phyloP scores from a whole-genome alignment of 305 asterid species.

The Rubia occidens region DNA sequence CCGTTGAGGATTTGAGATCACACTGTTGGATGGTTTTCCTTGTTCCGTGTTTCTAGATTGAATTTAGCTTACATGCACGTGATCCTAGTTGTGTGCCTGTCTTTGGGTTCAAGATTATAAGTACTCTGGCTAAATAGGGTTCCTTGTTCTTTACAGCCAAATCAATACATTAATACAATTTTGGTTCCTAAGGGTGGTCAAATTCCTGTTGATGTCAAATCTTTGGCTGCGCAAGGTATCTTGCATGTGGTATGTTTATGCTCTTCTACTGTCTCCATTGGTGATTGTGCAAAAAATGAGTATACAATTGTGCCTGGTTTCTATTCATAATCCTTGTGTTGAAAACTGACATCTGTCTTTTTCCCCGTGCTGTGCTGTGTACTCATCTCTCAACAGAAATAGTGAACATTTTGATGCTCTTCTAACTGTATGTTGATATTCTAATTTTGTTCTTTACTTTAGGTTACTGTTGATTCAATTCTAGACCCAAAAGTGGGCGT shows the following conservation, averaged over 20 bases:
- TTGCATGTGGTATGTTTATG: constrained; percentile 45
- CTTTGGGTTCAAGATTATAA: background rate
- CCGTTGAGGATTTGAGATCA: background rate
- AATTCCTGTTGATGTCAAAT: constrained; percentile 49
- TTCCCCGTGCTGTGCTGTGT: background rate
- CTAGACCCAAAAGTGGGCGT: constrained; percentile 57
- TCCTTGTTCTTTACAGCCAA: constrained; percentile 47
- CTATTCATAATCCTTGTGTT: background rate
- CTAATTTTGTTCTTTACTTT: constrained; percentile 14
- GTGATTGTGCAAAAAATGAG: background rate
- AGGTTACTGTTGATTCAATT: constrained; percentile 68
- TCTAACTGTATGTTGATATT: background rate
- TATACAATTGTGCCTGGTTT: constrained; percentile 4
- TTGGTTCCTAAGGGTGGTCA: constrained; percentile 70
- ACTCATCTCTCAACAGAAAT: background rate
- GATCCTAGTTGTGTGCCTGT: background rate
- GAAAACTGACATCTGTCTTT: background rate
- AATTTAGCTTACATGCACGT: background rate
- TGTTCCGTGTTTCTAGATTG: background rate
- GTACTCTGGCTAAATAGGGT: constrained; percentile 14
- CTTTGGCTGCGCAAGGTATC: constrained; percentile 61
- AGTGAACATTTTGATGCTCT: background rate
- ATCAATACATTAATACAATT: constrained; percentile 62
- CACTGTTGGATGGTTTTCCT: background rate
- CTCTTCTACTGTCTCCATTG: constrained; percentile 7